phyloP scores from a whole-genome alignment of 2,329 filamentous ascomycete genomes.

The Zymoseptoria crescenta region DNA sequence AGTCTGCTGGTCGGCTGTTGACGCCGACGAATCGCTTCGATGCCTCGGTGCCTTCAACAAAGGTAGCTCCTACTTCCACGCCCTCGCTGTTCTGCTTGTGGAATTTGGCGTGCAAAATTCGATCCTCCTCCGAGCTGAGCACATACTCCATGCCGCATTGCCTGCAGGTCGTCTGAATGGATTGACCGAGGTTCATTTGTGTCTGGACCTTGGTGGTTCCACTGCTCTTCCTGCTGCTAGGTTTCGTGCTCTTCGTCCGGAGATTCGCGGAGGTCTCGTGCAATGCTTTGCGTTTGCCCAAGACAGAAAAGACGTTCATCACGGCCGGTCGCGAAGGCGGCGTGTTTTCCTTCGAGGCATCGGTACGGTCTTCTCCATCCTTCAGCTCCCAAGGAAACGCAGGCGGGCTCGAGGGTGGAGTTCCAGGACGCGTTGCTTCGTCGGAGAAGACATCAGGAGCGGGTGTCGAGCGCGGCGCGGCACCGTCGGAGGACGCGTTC shows the following conservation, averaged over 20 bases:
- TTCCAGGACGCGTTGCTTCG: slow-evolving; percentile 29
- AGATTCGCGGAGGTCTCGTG: slow-evolving; percentile 27
- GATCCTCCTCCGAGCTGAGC: slow-evolving; percentile 53
- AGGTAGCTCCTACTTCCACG: slow-evolving; percentile 52
- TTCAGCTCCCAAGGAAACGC: slow-evolving; percentile 32
- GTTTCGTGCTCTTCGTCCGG: slow-evolving; percentile 22
- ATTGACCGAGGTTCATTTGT: slow-evolving; percentile 52
- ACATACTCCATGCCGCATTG: slow-evolving; percentile 61
- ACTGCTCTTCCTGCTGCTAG: slow-evolving; percentile 24
- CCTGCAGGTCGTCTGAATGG: slow-evolving; percentile 49
- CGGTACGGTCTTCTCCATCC: slow-evolving; percentile 1
- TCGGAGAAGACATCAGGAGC: slow-evolving; percentile 21
- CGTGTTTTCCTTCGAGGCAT: slow-evolving; percentile 16
- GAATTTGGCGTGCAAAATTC: slow-evolving; percentile 55
- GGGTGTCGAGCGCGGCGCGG: slow-evolving; percentile 18
- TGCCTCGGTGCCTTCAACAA: slow-evolving; percentile 35
- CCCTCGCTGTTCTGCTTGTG: slow-evolving; percentile 55
- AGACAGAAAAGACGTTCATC: slow-evolving; percentile 27
- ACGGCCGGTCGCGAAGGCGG: slow-evolving; percentile 5
- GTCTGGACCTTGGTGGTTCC: slow-evolving; percentile 41
- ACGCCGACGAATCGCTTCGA: slow-evolving; percentile 11
- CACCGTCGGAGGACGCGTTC: slow-evolving; percentile 3
- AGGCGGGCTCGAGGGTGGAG: slow-evolving; percentile 47
- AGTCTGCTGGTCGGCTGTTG: slow-evolving; percentile 31
- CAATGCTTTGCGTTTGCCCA: slow-evolving; percentile 27